Base-by-base conservation (phyloP, 371 early-diverging fungal species). In the Thermomucor indicae-seudaticae region DNA sequence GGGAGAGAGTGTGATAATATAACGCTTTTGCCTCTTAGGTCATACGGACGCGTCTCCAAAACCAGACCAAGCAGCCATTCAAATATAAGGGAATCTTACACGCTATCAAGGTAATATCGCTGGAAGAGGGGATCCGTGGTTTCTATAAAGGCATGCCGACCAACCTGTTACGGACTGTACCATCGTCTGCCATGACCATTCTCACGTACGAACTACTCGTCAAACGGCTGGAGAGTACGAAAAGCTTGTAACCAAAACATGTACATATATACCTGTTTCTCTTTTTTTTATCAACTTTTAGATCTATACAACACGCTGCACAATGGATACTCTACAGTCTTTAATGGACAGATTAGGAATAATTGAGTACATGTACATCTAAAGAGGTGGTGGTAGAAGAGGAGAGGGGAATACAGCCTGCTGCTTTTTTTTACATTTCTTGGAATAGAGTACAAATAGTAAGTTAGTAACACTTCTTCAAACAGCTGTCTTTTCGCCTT, bases 71-170 rank as follows among this genome's bases (percentile, higher is more conserved):
- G 8, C 69, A 74, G 37, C 89, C 86, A 29, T 82, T 75, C 52
- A 85, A 88, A 62, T 93, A 95, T 64, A 46, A 66, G 5, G 93
- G 93, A 14, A 79, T 95, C 25, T 24, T 84, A 8, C 88, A 93
- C 51, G 84, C 91, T 6, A 72, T 84, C 49, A 63, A 73, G 47
- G 57, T 85, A 17, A 92, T 96, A 22, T 67, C 75, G 19, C 43
- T 43, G 4, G 91, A 94, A 55, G 97, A 94, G 60, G 93, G 93
- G 0, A 54, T 74, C 25, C 57, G 78, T 2, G 94, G 90, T 1
- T 90, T 95, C 52, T 96, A 96, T 64, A 85, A 84, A 53, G 97
- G 97, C 3, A 74, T 96, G 67, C 65, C 82, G 0, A 90, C 95
- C 29, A 95, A 93, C 60, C 57, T 96, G 32, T 62, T 96, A 30